Conservation (phyloP, 257 asterid genomes). For the Solanum chiquidenum region DNA sequence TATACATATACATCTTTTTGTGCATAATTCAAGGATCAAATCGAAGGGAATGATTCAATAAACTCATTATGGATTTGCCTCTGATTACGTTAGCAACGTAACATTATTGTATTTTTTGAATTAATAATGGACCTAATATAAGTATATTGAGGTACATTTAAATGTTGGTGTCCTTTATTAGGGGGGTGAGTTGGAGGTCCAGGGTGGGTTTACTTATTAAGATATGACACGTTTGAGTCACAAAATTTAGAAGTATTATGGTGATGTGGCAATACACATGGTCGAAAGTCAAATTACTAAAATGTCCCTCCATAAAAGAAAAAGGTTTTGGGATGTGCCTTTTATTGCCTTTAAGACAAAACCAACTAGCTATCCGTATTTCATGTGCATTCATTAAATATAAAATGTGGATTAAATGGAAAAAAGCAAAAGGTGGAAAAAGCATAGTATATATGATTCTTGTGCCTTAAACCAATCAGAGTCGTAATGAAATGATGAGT, state of each 20-base stretch:
- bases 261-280: conserved; percentile 39
- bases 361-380: conserved; percentile 14
- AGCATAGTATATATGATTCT: conserved; percentile 24
- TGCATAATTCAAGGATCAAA: not conserved
- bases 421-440: not conserved
- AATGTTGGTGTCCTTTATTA: not conserved
- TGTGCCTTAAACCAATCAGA: conserved; percentile 6
- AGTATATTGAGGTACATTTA: not conserved
- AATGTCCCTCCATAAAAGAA: conserved; percentile 1
- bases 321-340: not conserved
- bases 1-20: too few relatives aligned
- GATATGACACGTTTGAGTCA: not conserved
- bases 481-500: accelerated
- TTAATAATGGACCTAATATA: too few relatives aligned
- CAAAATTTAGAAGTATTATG: conserved; percentile 4
- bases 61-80: not conserved
- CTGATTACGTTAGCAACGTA: not conserved
- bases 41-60: not conserved
- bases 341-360: conserved; percentile 36
- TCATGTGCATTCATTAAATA: conserved; percentile 65
- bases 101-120: not conserved
- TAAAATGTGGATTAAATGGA: conserved; percentile 37
- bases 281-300: conserved; percentile 2
- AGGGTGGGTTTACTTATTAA: not conserved
- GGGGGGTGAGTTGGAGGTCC: not conserved